Evolutionary conservation across 257 asterid species (phyloP), one percentile per base, ranked within the genome.

Genomic region (Solanum rostratum): DNA sequence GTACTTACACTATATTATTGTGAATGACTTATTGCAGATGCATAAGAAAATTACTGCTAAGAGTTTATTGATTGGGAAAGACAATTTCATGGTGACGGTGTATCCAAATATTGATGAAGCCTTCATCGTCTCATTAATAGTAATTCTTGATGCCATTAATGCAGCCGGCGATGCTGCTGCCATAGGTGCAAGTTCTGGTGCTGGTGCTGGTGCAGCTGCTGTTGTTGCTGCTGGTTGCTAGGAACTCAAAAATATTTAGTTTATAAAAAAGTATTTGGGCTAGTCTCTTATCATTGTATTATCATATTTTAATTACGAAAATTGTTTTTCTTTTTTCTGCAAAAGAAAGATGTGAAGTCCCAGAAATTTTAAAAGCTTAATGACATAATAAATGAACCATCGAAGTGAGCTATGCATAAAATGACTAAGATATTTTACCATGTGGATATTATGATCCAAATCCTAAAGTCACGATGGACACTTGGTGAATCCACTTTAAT

Each of bases 31-130:
- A 19, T 80, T 57, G 71, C 84, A 80, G 84, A 80, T 54, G 53
- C 37, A 54, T 60, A 57, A 57, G 24, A 33, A 80, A 54, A 13
- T 54, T 29, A 52, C 66, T 46, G 22, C 6, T 50, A 1, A 46
- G 19, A 65, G 73, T 16, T 65, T 65, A 29, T 30, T 65, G 43
- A 65, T 65, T 30, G 73, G 73, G 27, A 57, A 55, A 24, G 73
- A 55, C 11, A 30, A 81, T 57, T 81, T 57, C 11, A 59, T 52
- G 59, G 85, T 89, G 63, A 87, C 89, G 1, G 50, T 89, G 39
- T 68, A 80, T 79, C 90, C 91, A 1, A 84, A 89, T 53, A 39
- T 89, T 27, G 91, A 89, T 33, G 85, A 87, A 27, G 91, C 90
- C 54, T 89, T 89, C 27, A 78, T 89, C 7, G 84, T 80, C 46